A percentile compares a stretch with the other conserved stretches of the same genome.
Evolutionary conservation across 257 asterid species (phyloP).

Genomic region (Nicotiana knightiana): DNA sequence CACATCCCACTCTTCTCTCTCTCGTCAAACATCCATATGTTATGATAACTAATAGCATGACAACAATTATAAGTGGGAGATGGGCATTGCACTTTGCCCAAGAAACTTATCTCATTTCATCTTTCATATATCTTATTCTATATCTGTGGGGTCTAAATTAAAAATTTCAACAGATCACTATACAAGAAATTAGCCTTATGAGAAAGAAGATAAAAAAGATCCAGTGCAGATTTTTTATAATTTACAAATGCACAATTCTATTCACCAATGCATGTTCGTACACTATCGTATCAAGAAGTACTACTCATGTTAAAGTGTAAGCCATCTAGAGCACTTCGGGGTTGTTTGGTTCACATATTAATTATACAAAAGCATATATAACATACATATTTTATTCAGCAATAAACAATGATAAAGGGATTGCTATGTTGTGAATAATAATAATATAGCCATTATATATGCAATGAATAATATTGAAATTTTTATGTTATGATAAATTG

Average conservation of each 20-base stretch:
- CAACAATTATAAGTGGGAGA: constrained; percentile 30
- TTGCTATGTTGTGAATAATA: constrained; percentile 7
- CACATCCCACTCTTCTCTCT: constrained; percentile 8
- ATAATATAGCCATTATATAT: not conserved
- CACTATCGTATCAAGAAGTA: constrained; percentile 44
- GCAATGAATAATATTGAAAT: constrained; percentile 1
- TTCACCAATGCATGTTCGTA: constrained; percentile 56
- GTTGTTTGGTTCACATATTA: too few relatives aligned
- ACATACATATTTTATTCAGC: too few relatives aligned
- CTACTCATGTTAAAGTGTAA: not conserved
- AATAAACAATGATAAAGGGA: not conserved
- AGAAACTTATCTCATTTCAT: constrained; percentile 64
- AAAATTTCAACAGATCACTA: constrained; percentile 23
- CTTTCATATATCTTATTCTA: constrained; percentile 44
- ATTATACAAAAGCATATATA: too few relatives aligned
- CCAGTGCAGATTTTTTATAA: constrained; percentile 6
- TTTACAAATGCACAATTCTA: constrained; percentile 6
- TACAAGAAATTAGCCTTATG: not conserved
- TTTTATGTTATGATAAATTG: not conserved
- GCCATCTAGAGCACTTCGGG: not conserved
- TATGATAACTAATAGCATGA: constrained; percentile 22
- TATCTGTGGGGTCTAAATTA: constrained; percentile 35
- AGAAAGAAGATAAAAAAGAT: not conserved
- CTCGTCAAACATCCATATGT: not conserved
- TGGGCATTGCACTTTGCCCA: constrained; percentile 58